These are phyloP conservation scores for Paecilomyces sp. DNA, from an alignment of 2,329 filamentous ascomycete species.

Conservation along the genomic window DNA sequence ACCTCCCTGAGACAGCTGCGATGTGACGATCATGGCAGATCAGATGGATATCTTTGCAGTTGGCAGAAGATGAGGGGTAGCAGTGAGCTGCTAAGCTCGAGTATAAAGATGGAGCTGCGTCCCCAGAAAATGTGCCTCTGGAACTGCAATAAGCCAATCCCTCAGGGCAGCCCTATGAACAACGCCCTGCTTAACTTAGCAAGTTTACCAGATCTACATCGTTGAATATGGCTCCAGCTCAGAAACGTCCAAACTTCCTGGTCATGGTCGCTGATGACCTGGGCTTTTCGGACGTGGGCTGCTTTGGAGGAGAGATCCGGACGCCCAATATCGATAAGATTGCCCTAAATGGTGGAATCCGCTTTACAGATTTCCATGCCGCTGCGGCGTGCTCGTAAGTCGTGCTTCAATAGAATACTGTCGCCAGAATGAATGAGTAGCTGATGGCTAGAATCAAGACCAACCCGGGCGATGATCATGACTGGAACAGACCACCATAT, in stretches of 20 bases:
- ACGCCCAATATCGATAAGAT: slow-evolving; percentile 54
- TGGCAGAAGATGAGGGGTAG: neutral
- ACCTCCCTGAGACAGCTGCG: neutral
- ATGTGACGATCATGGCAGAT: neutral
- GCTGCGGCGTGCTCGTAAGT: slow-evolving; percentile 54
- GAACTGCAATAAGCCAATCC: neutral
- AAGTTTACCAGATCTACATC: neutral
- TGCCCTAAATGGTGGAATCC: slow-evolving; percentile 43
- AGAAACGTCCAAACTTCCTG: slow-evolving; percentile 52
- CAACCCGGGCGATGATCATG: slow-evolving; percentile 60
- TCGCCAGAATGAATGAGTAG: neutral
- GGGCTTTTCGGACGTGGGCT: slow-evolving; percentile 53
- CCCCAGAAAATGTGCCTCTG: neutral
- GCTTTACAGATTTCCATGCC: slow-evolving; percentile 59
- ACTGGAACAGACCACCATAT: slow-evolving; percentile 56
- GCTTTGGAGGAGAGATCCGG: slow-evolving; percentile 54
- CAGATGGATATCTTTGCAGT: neutral
- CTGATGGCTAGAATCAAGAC: slow-evolving; percentile 20
- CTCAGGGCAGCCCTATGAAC: neutral
- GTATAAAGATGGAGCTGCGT: neutral
- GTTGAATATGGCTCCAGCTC: slow-evolving; percentile 13
- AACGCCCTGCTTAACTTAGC: neutral
- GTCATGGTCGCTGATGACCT: slow-evolving; percentile 54
- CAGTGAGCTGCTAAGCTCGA: neutral
- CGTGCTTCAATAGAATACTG: neutral